Evolutionary conservation across 2,329 filamentous ascomycete genomes (phyloP).

Genomic region (Akanthomyces dipterigenus): DNA sequence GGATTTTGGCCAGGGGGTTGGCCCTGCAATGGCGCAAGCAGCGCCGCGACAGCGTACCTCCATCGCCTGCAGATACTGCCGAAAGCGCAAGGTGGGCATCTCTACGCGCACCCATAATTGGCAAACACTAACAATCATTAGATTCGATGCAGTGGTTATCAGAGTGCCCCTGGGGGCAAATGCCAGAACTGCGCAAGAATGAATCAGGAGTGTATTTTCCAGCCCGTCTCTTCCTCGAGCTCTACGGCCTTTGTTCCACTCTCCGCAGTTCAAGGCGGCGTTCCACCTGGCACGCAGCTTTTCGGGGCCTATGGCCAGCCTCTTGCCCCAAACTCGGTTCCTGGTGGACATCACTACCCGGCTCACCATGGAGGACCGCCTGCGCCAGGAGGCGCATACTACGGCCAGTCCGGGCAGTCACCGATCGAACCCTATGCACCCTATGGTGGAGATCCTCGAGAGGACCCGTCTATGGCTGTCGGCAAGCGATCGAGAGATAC

Average conservation of each 20-base stretch:
- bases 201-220: slow-evolving; percentile 56
- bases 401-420: slow-evolving; percentile 35
- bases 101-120: neutral
- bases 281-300: slow-evolving; percentile 49
- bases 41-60: slow-evolving; percentile 53
- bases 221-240: slow-evolving; percentile 50
- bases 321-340: slow-evolving; percentile 27
- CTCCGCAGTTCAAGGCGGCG: slow-evolving; percentile 50
- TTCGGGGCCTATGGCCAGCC: slow-evolving; percentile 54
- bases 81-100: slow-evolving; percentile 49
- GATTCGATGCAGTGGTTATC: slow-evolving; percentile 57
- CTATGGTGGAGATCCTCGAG: slow-evolving; percentile 30
- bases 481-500: slow-evolving; percentile 31
- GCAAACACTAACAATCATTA: slow-evolving; percentile 19
- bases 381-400: slow-evolving; percentile 32
- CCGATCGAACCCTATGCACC: slow-evolving; percentile 38
- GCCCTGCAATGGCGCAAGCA: slow-evolving; percentile 39
- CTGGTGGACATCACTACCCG: slow-evolving; percentile 14
- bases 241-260: slow-evolving; percentile 54
- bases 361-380: slow-evolving; percentile 20
- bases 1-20: slow-evolving; percentile 29
- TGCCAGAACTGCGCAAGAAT: slow-evolving; percentile 56
- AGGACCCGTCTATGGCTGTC: slow-evolving; percentile 25
- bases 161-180: slow-evolving; percentile 51
- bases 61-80: slow-evolving; percentile 54